Percentiles rank a stretch among this genome's conserved stretches.
These are phyloP conservation scores for Colletotrichum liriopes DNA, from an alignment of 2,329 filamentous ascomycete species.

Conservation along the genomic window DNA sequence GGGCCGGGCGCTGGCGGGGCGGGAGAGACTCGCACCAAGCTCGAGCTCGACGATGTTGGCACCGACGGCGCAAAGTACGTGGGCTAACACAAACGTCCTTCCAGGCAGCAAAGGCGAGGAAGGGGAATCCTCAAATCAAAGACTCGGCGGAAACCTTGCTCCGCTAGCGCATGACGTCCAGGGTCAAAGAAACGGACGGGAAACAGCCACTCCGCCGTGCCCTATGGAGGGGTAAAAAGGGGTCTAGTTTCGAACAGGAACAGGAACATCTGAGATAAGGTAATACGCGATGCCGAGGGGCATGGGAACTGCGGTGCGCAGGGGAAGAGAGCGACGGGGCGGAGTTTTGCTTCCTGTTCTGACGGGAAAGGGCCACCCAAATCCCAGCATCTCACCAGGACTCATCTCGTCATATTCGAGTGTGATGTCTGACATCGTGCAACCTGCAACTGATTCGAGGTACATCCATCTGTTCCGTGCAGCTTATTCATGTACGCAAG, in stretches of 20 bases:
- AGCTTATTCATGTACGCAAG: background rate
- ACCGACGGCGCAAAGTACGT: conserved; percentile 1
- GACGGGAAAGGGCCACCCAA: background rate
- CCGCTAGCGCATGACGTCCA: conserved; percentile 8
- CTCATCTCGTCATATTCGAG: background rate
- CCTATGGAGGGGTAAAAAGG: conserved; percentile 25
- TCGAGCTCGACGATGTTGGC: conserved; percentile 13
- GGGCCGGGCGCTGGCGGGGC: conserved; percentile 18
- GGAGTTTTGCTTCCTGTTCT: background rate
- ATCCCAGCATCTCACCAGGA: background rate
- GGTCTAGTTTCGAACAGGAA: conserved; percentile 28
- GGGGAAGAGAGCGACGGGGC: background rate
- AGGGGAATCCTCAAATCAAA: background rate
- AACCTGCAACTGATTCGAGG: background rate
- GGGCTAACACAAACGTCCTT: conserved; percentile 4
- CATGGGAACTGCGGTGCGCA: background rate
- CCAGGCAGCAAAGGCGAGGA: background rate
- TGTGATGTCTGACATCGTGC: background rate
- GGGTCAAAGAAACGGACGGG: conserved; percentile 26
- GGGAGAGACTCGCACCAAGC: background rate
- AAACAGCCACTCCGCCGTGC: conserved; percentile 11
- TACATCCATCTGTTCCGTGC: background rate
- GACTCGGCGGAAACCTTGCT: background rate
- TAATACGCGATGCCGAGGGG: conserved; percentile 4
- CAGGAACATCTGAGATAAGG: conserved; percentile 3